These are phyloP conservation scores for Yarrowia keelungensis DNA, from an alignment of 805 yeast genomes.

Conservation along the genomic window DNA sequence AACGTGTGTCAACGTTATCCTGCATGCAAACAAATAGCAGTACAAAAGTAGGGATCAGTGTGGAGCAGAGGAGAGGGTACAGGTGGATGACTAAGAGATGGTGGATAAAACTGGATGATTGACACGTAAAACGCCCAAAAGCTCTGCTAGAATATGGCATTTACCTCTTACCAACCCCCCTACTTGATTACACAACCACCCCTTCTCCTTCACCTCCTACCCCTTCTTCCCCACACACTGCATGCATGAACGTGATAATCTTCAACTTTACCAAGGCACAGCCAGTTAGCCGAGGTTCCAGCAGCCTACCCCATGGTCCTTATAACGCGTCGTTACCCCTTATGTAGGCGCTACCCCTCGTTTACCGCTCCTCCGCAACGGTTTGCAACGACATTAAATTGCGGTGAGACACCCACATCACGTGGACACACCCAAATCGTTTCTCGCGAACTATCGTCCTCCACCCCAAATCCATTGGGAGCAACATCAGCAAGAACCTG, in stretches of 20 bases:
- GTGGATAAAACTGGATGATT: too few relatives aligned
- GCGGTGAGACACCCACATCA: neutral
- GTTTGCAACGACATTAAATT: neutral
- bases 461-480: slow-evolving; percentile 3
- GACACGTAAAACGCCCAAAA: too few relatives aligned
- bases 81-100: too few relatives aligned
- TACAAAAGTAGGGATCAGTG: too few relatives aligned
- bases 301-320: neutral
- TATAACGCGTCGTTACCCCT: neutral
- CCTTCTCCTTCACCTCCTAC: neutral
- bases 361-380: neutral
- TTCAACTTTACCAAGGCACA: slow-evolving; percentile 35
- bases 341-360: neutral
- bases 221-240: slow-evolving; percentile 39
- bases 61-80: too few relatives aligned
- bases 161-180: too few relatives aligned
- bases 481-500: slow-evolving; percentile 3
- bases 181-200: too few relatives aligned
- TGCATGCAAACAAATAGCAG: neutral
- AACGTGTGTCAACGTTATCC: slow-evolving; percentile 32
- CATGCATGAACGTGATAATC: slow-evolving; percentile 39
- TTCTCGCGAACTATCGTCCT: neutral
- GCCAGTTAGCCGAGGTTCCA: slow-evolving; percentile 26
- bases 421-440: neutral
- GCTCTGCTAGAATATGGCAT: too few relatives aligned